Evolutionary conservation across 257 asterid genomes (phyloP).

Genomic region (Galeopsis tetrahit): DNA sequence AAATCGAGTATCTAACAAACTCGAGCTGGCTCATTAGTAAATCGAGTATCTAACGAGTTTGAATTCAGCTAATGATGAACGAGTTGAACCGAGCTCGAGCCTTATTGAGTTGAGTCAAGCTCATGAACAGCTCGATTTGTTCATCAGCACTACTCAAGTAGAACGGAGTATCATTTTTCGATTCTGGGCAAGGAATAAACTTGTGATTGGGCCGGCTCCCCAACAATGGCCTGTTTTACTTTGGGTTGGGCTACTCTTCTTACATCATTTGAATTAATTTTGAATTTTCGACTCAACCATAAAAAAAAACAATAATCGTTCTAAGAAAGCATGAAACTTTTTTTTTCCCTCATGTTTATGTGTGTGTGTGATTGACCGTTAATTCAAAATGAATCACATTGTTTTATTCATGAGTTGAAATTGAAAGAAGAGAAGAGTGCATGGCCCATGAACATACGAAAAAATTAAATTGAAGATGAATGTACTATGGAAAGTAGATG

Average conservation of each 20-base stretch:
- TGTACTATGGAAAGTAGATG: background rate
- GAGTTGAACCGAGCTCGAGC: no score
- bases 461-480: background rate
- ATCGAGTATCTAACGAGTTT: no score
- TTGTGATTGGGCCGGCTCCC: background rate
- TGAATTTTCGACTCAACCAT: background rate
- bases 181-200: background rate
- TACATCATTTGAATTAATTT: background rate
- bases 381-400: background rate
- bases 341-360: no score
- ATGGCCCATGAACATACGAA: background rate
- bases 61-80: no score
- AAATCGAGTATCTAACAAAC: no score
- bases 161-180: background rate
- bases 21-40: no score
- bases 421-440: background rate
- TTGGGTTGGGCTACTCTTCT: background rate
- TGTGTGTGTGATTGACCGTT: no score
- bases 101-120: no score
- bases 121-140: no score
- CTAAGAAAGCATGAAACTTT: background rate
- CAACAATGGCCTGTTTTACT: background rate
- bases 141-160: no score
- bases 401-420: background rate
- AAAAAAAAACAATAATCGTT: background rate